Conservation (phyloP, 164 flowering plant species). For the Saururus chinensis region DNA sequence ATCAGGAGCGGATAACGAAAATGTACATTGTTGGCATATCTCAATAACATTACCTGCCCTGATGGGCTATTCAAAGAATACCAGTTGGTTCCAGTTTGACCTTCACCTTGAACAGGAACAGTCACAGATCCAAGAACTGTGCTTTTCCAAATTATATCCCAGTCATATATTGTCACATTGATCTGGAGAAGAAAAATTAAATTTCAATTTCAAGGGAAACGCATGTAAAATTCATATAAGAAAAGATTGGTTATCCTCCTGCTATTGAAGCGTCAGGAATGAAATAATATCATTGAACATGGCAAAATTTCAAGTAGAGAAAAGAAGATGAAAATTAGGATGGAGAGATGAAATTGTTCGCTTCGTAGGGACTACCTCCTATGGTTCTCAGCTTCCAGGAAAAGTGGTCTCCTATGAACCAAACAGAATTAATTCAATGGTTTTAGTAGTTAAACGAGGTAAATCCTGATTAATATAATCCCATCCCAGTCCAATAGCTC, state of each 20-base stretch:
- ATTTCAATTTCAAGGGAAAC: not conserved
- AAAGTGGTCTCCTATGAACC: too few species aligned
- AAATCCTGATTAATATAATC: too few species aligned
- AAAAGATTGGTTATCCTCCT: too few species aligned
- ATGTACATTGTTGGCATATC: not conserved
- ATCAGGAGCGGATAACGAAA: not conserved
- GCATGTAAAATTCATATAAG: not conserved
- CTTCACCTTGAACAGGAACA: slow-evolving; percentile 71
- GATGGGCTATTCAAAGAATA: slow-evolving; percentile 77
- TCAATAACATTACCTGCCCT: slow-evolving; percentile 62
- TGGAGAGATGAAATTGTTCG: too few species aligned
- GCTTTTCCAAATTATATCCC: slow-evolving; percentile 99
- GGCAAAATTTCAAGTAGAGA: too few species aligned
- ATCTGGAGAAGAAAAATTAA: slow-evolving; percentile 36
- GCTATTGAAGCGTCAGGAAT: too few species aligned
- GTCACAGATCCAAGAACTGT: slow-evolving; percentile 85
- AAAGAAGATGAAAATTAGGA: too few species aligned
- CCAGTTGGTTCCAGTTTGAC: slow-evolving; percentile 85
- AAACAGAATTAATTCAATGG: not conserved
- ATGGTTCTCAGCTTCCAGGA: too few species aligned
- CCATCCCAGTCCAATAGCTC: not conserved
- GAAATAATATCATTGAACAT: too few species aligned
- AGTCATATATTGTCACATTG: slow-evolving; percentile 83
- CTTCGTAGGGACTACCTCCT: too few species aligned
- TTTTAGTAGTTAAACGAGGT: not conserved